Conservation (phyloP, 495 filamentous ascomycete genomes). For the Stereocaulon alpinum region DNA sequence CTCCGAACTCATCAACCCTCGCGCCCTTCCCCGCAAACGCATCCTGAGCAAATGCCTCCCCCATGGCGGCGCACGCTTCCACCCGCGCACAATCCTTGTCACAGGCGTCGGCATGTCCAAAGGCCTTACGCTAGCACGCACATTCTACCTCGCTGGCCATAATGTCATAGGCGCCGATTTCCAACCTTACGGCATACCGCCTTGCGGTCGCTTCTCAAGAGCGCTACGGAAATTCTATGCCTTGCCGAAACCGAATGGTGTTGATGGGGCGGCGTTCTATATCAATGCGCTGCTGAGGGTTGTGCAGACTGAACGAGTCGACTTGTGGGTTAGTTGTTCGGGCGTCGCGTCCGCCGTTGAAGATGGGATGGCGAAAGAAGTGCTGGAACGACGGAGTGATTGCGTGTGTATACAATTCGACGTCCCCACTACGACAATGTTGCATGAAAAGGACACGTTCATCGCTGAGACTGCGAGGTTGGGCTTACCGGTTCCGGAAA, state of each 20-base stretch:
- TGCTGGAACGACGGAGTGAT: slow-evolving; percentile 44
- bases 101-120: slow-evolving; percentile 63
- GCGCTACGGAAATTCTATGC: slow-evolving; percentile 42
- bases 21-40: slow-evolving; percentile 20
- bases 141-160: slow-evolving; percentile 56
- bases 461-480: slow-evolving; percentile 39
- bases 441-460: slow-evolving; percentile 53
- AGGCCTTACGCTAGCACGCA: slow-evolving; percentile 55
- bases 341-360: slow-evolving; percentile 47
- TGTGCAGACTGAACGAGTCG: slow-evolving; percentile 49
- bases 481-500: slow-evolving; percentile 49
- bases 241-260: slow-evolving; percentile 32
- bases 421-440: slow-evolving; percentile 34
- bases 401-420: slow-evolving; percentile 54
- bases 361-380: slow-evolving; percentile 54
- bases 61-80: slow-evolving; percentile 31
- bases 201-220: slow-evolving; percentile 35
- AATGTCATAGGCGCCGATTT: slow-evolving; percentile 65
- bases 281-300: slow-evolving; percentile 44
- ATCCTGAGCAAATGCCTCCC: slow-evolving; percentile 10
- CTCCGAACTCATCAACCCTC: neutral
- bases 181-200: slow-evolving; percentile 36
- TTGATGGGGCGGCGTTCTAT: slow-evolving; percentile 29
- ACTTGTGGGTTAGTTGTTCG: slow-evolving; percentile 67
- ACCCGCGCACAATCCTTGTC: slow-evolving; percentile 54